Percentiles rank a stretch among this genome's conserved stretches.
Conservation (phyloP, 2,329 filamentous ascomycete genomes). For the Dichotomopilus funicola region DNA sequence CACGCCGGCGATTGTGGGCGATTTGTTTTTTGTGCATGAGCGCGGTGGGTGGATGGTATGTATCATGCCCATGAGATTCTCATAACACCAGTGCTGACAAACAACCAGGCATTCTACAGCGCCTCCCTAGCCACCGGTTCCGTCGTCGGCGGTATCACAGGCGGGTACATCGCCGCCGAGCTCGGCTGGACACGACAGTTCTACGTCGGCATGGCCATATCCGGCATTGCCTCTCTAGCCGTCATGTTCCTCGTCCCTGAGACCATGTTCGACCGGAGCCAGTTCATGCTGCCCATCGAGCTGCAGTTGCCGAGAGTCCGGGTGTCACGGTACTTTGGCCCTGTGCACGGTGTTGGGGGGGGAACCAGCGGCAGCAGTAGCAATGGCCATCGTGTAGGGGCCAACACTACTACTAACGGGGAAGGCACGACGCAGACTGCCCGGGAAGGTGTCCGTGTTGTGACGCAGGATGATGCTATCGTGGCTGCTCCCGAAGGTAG, state of each 20-base stretch:
- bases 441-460: no score
- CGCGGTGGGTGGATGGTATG: conserved; percentile 31
- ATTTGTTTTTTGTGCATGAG: conserved; percentile 33
- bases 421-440: no score
- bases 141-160: conserved; percentile 29
- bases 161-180: conserved; percentile 31
- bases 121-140: conserved; percentile 29
- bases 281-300: conserved; percentile 13
- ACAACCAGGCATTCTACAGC: conserved; percentile 30
- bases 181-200: conserved; percentile 31
- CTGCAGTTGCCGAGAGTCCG: conserved; percentile 7
- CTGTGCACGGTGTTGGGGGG: no score
- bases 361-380: no score
- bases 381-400: no score
- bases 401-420: no score
- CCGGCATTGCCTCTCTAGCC: conserved; percentile 23
- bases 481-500: no score
- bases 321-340: no score
- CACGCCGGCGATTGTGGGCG: conserved; percentile 30
- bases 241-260: conserved; percentile 31
- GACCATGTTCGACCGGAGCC: conserved; percentile 26
- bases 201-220: conserved; percentile 27
- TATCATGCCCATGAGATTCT: background rate
- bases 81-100: background rate
- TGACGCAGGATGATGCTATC: no score